Conservation (phyloP, 139 green algal genomes). For the Chlamydomonas sp. region DNA sequence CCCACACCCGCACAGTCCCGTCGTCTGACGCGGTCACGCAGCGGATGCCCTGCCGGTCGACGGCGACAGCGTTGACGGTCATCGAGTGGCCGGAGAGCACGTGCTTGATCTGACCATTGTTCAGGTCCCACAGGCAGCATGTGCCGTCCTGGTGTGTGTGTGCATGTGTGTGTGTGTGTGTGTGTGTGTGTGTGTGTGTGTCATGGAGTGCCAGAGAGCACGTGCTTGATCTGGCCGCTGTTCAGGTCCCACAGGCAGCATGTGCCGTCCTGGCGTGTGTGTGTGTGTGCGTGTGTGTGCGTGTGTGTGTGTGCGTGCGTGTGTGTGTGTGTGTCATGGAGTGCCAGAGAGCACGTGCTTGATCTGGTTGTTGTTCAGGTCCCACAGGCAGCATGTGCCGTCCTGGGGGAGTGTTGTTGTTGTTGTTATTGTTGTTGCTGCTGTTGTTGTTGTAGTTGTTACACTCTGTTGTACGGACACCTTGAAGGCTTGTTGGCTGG, state of each 20-base stretch:
- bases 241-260: slow-evolving; percentile 56
- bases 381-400: slow-evolving; percentile 50
- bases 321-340: too few relatives aligned
- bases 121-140: slow-evolving; percentile 56
- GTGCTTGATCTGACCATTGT: slow-evolving; percentile 23
- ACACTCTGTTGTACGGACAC: too few relatives aligned
- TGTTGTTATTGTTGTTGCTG: too few relatives aligned
- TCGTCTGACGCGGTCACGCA: slow-evolving; percentile 20
- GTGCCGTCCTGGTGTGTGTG: slow-evolving; percentile 53
- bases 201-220: slow-evolving; percentile 44
- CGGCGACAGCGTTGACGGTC: slow-evolving; percentile 44
- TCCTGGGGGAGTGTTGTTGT: too few relatives aligned
- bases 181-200: too few relatives aligned
- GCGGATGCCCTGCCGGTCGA: slow-evolving; percentile 34
- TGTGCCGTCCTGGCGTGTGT: slow-evolving; percentile 50
- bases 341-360: slow-evolving; percentile 46
- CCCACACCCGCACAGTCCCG: slow-evolving; percentile 13
- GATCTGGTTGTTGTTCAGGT: slow-evolving; percentile 36
- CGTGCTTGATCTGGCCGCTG: slow-evolving; percentile 24
- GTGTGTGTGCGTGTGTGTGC: too few relatives aligned
- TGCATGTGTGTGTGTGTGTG: too few relatives aligned
- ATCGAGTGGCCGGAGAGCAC: slow-evolving; percentile 40
- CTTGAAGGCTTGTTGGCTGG: too few relatives aligned
- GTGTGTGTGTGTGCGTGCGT: too few relatives aligned
- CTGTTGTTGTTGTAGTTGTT: too few relatives aligned